Conservation (phyloP, 2,329 filamentous ascomycete genomes). For the Colletotrichum caudatum region DNA sequence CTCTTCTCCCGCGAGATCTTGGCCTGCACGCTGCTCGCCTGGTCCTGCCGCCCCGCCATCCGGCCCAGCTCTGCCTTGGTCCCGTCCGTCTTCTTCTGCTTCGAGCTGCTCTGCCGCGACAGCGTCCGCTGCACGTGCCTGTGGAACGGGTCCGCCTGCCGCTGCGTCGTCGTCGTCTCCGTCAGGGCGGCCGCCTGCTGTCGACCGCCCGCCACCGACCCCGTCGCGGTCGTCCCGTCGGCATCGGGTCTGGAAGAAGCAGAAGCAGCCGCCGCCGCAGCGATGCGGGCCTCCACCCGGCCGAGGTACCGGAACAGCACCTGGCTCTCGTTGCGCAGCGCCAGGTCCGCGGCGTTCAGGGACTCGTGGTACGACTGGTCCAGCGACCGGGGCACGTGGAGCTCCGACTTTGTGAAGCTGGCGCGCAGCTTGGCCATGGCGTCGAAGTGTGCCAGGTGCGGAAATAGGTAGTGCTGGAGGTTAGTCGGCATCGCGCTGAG, state of each 20-base stretch:
- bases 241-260: neutral
- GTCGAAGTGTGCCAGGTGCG: conserved; percentile 42
- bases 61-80: conserved; percentile 42
- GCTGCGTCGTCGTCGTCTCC: neutral
- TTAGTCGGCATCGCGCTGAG: conserved; percentile 42
- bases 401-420: conserved; percentile 42
- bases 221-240: neutral
- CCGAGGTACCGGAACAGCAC: conserved; percentile 39
- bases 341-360: conserved; percentile 34
- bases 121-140: conserved; percentile 30
- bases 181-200: neutral
- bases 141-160: conserved; percentile 28
- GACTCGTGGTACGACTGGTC: conserved; percentile 43
- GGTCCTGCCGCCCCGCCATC: conserved; percentile 42
- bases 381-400: conserved; percentile 40
- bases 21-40: conserved; percentile 41
- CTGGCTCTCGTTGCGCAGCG: conserved; percentile 36
- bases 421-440: conserved; percentile 39
- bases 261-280: neutral
- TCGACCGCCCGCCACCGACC: neutral
- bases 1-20: conserved; percentile 37
- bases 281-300: conserved; percentile 24
- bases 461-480: conserved; percentile 42
- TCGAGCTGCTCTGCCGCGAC: conserved; percentile 38
- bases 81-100: conserved; percentile 43